Evolutionary conservation across 371 early-diverging fungal species (phyloP).

Genomic region (Mortierella sp.): DNA sequence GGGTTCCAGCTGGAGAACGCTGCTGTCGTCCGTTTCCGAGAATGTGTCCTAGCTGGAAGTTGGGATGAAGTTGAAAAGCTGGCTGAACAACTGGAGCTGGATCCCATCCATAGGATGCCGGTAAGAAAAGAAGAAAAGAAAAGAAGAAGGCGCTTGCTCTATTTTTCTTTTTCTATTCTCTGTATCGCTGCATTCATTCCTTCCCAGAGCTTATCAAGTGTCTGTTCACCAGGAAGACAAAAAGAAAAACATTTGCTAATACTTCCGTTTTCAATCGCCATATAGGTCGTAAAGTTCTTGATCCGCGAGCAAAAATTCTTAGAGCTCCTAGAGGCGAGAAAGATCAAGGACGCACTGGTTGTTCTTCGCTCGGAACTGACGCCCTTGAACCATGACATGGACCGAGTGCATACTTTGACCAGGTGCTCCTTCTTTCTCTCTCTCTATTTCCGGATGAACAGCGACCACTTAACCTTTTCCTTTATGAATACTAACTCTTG

Average conservation of each 20-base stretch:
- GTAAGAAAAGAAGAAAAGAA: too few species aligned
- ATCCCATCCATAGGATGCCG: slow-evolving; percentile 28
- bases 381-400: slow-evolving; percentile 70
- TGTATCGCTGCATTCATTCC: background rate
- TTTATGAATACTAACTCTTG: background rate
- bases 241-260: too few species aligned
- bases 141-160: too few species aligned
- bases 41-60: slow-evolving; percentile 36
- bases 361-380: slow-evolving; percentile 81
- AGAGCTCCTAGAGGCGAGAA: slow-evolving; percentile 74
- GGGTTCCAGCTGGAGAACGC: slow-evolving; percentile 46
- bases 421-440: slow-evolving; percentile 33
- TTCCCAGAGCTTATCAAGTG: background rate
- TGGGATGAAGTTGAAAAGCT: slow-evolving; percentile 41
- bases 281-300: slow-evolving; percentile 63
- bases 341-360: slow-evolving; percentile 71
- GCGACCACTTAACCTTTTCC: background rate
- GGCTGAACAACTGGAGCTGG: slow-evolving; percentile 30
- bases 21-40: slow-evolving; percentile 39
- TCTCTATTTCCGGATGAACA: background rate
- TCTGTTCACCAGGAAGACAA: too few species aligned
- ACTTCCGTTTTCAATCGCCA: too few species aligned
- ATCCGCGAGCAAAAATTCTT: slow-evolving; percentile 86
- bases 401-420: slow-evolving; percentile 63
- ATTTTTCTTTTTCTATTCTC: slow-evolving; percentile 2